phyloP scores from a whole-genome alignment of 345 rosid species.

The Brassica rapa region DNA sequence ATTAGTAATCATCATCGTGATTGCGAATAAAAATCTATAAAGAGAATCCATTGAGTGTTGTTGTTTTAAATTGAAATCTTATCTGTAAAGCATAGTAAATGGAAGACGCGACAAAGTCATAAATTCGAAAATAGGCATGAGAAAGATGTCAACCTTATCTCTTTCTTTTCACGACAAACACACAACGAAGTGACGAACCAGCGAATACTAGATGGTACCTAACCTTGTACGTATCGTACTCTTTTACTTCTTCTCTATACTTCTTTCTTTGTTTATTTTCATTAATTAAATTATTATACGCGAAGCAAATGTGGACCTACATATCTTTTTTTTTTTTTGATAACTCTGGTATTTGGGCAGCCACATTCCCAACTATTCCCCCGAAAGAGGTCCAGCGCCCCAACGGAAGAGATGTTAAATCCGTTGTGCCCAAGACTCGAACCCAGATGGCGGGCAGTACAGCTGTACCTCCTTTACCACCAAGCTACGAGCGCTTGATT shows the following conservation, averaged over 20 bases:
- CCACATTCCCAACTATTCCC: too few species aligned
- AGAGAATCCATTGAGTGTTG: not conserved
- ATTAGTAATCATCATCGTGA: conserved; percentile 19
- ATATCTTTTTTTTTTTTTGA: not conserved
- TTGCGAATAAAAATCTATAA: not conserved
- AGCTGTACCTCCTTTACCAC: too few species aligned
- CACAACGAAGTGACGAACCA: conserved; percentile 7
- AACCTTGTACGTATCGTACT: conserved; percentile 43
- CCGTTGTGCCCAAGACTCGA: too few species aligned
- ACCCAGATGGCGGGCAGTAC: too few species aligned
- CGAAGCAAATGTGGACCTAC: conserved; percentile 10
- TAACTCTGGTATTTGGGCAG: too few species aligned
- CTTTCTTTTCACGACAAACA: conserved; percentile 26
- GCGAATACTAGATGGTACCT: conserved; percentile 30
- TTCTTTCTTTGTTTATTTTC: not conserved
- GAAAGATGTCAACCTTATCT: conserved; percentile 32
- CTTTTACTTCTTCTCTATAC: not conserved
- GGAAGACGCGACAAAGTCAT: conserved; percentile 20
- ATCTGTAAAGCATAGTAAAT: conserved; percentile 33
- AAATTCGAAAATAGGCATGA: conserved; percentile 11
- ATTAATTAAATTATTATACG: not conserved
- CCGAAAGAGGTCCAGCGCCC: too few species aligned
- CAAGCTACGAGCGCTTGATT: too few species aligned
- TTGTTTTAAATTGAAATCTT: conserved; percentile 23
- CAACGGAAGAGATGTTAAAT: too few species aligned